Conservation (phyloP, 139 green algal species). For the Coelastrella sp. region DNA sequence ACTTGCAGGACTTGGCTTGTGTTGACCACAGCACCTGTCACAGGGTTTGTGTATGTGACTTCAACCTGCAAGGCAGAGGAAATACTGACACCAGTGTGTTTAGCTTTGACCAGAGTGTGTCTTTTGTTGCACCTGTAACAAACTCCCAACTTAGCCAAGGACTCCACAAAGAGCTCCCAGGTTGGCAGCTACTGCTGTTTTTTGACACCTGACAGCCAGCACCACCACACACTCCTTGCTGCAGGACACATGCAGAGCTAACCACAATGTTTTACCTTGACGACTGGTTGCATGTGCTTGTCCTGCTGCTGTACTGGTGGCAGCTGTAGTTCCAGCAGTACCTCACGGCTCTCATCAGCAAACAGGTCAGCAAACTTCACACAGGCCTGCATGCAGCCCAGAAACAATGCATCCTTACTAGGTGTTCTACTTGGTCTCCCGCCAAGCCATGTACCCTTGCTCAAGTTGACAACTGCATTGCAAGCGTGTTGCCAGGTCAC, state of each 20-base stretch:
- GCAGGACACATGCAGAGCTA: too few species aligned
- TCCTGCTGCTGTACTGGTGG: constrained; percentile 15
- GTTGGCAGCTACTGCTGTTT: neutral
- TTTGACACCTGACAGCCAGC: neutral
- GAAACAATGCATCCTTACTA: neutral
- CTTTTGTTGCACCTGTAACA: too few species aligned
- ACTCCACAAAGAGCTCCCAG: neutral
- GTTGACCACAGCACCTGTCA: neutral
- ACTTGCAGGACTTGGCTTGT: constrained; percentile 18
- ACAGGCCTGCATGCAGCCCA: neutral
- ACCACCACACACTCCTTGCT: neutral
- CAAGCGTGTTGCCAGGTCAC: neutral
- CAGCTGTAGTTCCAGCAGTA: constrained; percentile 54
- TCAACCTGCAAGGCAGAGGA: neutral
- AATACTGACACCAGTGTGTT: neutral
- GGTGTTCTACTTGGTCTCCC: too few species aligned
- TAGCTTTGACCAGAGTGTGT: too few species aligned
- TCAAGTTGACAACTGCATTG: neutral
- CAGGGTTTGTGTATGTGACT: constrained; percentile 2
- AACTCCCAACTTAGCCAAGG: neutral
- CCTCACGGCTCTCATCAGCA: constrained; percentile 61
- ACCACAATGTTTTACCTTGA: neutral
- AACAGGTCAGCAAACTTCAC: constrained; percentile 57
- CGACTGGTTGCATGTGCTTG: neutral
- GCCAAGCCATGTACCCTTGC: too few species aligned